Conservation (phyloP, 2,329 filamentous ascomycete species). For the Fusarium buharicum region DNA sequence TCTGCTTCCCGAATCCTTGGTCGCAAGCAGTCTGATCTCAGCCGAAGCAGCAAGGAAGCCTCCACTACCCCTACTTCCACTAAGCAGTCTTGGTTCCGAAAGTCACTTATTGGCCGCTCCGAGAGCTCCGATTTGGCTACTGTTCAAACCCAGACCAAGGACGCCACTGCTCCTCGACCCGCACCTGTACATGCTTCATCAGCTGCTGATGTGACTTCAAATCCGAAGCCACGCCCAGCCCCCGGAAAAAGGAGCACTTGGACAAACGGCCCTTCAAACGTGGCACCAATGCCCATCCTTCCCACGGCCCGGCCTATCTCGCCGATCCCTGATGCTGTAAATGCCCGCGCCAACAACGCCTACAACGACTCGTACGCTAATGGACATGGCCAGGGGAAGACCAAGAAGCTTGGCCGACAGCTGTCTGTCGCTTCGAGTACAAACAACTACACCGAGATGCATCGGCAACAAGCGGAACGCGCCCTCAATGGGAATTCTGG, state of each 20-base stretch:
- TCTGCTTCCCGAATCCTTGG: slow-evolving; percentile 85
- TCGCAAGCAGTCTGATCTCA: slow-evolving; percentile 88
- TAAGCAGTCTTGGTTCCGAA: slow-evolving; percentile 96
- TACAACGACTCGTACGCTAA: slow-evolving; percentile 59
- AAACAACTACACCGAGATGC: slow-evolving; percentile 91
- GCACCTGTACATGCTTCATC: slow-evolving; percentile 57
- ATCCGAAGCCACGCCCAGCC: slow-evolving; percentile 53
- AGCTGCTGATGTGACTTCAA: slow-evolving; percentile 53
- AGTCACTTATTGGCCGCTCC: slow-evolving; percentile 86
- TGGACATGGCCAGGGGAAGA: slow-evolving; percentile 68
- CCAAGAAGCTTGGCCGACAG: slow-evolving; percentile 94
- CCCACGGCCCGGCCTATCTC: slow-evolving; percentile 95
- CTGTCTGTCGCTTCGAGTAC: slow-evolving; percentile 90
- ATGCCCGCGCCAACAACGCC: slow-evolving; percentile 82
- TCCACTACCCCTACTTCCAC: slow-evolving; percentile 71
- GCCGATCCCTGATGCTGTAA: slow-evolving; percentile 93
- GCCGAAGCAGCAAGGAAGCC: slow-evolving; percentile 72
- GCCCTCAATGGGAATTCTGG: slow-evolving; percentile 85
- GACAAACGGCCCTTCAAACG: slow-evolving; percentile 83
- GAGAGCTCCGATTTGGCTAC: slow-evolving; percentile 72
- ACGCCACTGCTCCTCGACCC: slow-evolving; percentile 57
- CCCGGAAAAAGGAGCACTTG: slow-evolving; percentile 89
- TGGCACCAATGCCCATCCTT: slow-evolving; percentile 92
- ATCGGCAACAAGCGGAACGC: slow-evolving; percentile 90
- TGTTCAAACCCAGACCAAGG: slow-evolving; percentile 60